Percentiles rank a stretch among this genome's conserved stretches.
Evolutionary conservation across 768 basidiomycete genomes (phyloP).

Genomic region (Boletus bicolor): DNA sequence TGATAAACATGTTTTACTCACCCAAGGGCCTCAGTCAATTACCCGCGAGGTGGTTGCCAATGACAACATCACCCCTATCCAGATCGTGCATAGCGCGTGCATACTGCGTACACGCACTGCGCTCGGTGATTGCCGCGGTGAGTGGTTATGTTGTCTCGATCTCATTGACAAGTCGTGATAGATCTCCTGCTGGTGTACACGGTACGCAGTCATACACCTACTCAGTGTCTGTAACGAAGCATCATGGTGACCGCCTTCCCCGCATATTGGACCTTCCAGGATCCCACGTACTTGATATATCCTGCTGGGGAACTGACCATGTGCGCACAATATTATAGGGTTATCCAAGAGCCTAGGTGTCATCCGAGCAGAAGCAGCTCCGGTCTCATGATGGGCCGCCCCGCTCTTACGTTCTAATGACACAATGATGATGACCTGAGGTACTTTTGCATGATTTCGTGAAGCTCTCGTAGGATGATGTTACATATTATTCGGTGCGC

Average conservation of each 20-base stretch:
- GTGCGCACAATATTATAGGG: background rate
- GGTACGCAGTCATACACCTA: background rate
- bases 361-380: background rate
- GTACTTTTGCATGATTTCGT: background rate
- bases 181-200: slow-evolving; percentile 1
- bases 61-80: slow-evolving; percentile 7
- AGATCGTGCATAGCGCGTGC: background rate
- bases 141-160: slow-evolving; percentile 1
- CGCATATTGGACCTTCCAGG: background rate
- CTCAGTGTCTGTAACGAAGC: background rate
- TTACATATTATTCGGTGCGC: background rate
- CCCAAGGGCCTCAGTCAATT: background rate
- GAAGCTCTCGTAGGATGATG: background rate
- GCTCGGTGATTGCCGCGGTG: slow-evolving; percentile 15
- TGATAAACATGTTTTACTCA: background rate
- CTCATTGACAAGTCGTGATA: background rate
- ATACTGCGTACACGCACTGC: background rate
- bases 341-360: background rate
- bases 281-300: slow-evolving; percentile 1
- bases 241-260: slow-evolving; percentile 8
- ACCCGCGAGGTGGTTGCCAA: slow-evolving; percentile 8
- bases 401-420: slow-evolving; percentile 7
- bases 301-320: slow-evolving; percentile 1
- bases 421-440: background rate
- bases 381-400: background rate